Percentiles rank a stretch among this genome's conserved stretches.
Evolutionary conservation across 1,284 basidiomycete genomes (phyloP).

Genomic region (Pascua sp.): DNA sequence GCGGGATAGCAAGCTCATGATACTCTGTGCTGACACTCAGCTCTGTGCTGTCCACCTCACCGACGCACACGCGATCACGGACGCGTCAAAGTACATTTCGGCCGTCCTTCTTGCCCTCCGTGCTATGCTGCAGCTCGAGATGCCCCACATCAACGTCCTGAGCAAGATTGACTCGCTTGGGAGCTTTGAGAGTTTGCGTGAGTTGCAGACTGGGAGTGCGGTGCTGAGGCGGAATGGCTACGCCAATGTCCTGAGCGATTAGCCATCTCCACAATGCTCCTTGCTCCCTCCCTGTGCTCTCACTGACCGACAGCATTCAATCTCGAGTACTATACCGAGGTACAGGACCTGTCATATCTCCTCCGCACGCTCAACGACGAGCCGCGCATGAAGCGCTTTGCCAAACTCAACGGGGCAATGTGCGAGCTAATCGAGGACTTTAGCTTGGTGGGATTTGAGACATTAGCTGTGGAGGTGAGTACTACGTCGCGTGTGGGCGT

Average conservation of each 20-base stretch:
- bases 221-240: background rate
- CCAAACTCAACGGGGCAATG: slow-evolving; percentile 80
- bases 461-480: slow-evolving; percentile 75
- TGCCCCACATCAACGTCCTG: slow-evolving; percentile 92
- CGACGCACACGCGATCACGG: slow-evolving; percentile 95
- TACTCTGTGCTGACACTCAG: slow-evolving; percentile 52
- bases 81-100: slow-evolving; percentile 91
- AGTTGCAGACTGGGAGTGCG: slow-evolving; percentile 20
- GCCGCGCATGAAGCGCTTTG: slow-evolving; percentile 63
- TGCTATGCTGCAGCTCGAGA: slow-evolving; percentile 96
- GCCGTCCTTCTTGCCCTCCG: slow-evolving; percentile 86
- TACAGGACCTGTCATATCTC: slow-evolving; percentile 89
- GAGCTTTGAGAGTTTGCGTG: slow-evolving; percentile 83
- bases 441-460: slow-evolving; percentile 93
- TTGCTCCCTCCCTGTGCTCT: background rate
- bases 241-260: no score
- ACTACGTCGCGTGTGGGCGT: slow-evolving; percentile 51
- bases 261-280: no score
- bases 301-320: slow-evolving; percentile 70
- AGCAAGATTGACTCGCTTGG: slow-evolving; percentile 90
- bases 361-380: slow-evolving; percentile 64
- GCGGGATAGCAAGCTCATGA: background rate
- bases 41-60: slow-evolving; percentile 81
- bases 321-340: slow-evolving; percentile 96
- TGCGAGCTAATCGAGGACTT: slow-evolving; percentile 91